These are phyloP conservation scores for Russula vinacea DNA, from an alignment of 768 basidiomycete species.

Conservation along the genomic window DNA sequence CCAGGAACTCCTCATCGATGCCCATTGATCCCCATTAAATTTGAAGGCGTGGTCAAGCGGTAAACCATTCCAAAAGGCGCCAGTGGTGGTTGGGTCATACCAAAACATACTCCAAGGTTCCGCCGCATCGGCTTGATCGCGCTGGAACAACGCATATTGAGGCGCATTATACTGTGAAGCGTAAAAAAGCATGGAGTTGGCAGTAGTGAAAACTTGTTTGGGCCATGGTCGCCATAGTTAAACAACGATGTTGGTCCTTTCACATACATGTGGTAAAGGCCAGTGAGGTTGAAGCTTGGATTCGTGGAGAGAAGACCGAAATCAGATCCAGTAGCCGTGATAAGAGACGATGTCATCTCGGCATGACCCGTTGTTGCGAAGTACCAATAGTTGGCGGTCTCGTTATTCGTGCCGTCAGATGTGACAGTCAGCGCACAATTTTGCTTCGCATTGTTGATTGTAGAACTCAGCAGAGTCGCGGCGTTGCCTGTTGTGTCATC, in stretches of 20 bases:
- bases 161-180: slow-evolving; percentile 66
- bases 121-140: slow-evolving; percentile 65
- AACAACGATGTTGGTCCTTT: slow-evolving; percentile 83
- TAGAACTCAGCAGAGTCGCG: slow-evolving; percentile 57
- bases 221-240: slow-evolving; percentile 80
- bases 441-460: slow-evolving; percentile 67
- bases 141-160: slow-evolving; percentile 81
- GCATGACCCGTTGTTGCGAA: slow-evolving; percentile 90
- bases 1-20: slow-evolving; percentile 88
- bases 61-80: slow-evolving; percentile 90
- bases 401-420: slow-evolving; percentile 86
- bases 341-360: slow-evolving; percentile 80
- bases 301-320: slow-evolving; percentile 71
- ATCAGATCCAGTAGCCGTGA: slow-evolving; percentile 82
- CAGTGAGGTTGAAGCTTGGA: slow-evolving; percentile 66
- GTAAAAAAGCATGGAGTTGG: slow-evolving; percentile 83
- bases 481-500: slow-evolving; percentile 79
- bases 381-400: slow-evolving; percentile 94
- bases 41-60: slow-evolving; percentile 82
- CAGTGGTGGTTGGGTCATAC: slow-evolving; percentile 80
- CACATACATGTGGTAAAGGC: slow-evolving; percentile 86
- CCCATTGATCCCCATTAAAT: slow-evolving; percentile 76
- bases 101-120: slow-evolving; percentile 72
- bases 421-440: slow-evolving; percentile 58
- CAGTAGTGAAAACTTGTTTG: slow-evolving; percentile 94